These are phyloP conservation scores for Eutypa lata DNA, from an alignment of 2,329 filamentous ascomycete genomes.

Conservation along the genomic window DNA sequence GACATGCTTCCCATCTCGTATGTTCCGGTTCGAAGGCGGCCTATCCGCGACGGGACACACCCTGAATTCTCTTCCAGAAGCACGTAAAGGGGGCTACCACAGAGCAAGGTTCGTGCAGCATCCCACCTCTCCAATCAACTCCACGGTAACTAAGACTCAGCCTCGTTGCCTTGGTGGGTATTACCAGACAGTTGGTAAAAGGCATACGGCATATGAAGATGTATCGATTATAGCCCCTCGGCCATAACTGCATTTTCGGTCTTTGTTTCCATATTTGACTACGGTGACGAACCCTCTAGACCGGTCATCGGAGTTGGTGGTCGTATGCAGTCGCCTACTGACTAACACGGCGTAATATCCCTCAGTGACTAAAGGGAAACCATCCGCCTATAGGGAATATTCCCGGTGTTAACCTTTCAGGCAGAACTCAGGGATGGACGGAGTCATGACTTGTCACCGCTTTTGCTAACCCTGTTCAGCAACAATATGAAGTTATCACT, in stretches of 20 bases:
- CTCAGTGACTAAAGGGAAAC: neutral
- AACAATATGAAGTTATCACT: no score
- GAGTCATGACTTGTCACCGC: no score
- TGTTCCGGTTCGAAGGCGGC: constrained; percentile 7
- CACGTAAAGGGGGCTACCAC: neutral
- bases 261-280: neutral
- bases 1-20: constrained; percentile 1
- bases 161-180: neutral
- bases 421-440: neutral
- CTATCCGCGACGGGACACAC: neutral
- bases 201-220: neutral
- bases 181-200: neutral
- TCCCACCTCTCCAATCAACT: neutral
- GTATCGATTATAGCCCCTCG: neutral
- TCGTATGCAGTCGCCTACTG: neutral
- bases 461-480: no score
- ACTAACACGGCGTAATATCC: neutral
- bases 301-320: neutral
- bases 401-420: neutral
- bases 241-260: neutral
- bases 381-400: neutral
- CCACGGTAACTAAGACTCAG: neutral
- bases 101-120: neutral
- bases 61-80: neutral
- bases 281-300: neutral